phyloP scores from a whole-genome alignment of 805 yeast genomes.

The Yarrowia keelungensis region DNA sequence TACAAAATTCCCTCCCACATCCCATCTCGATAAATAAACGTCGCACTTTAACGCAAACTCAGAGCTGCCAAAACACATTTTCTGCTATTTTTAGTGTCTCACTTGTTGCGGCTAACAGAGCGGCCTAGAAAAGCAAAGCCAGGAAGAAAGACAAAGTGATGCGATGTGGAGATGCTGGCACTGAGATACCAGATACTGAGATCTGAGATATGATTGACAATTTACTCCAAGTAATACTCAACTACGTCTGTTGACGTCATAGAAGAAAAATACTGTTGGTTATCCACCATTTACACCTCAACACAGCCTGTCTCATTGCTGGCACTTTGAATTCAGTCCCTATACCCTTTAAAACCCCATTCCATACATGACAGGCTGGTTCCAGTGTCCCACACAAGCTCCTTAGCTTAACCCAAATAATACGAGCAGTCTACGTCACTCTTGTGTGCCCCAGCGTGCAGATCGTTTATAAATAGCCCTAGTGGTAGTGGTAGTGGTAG shows the following conservation, averaged over 20 bases:
- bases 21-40: not conserved
- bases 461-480: no score
- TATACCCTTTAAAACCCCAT: not conserved
- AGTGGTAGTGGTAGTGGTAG: no score
- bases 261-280: no score
- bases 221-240: no score
- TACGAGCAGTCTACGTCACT: constrained; percentile 3
- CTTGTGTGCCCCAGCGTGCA: not conserved
- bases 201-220: no score
- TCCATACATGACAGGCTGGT: constrained; percentile 24
- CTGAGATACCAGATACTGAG: no score
- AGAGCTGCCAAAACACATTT: not conserved
- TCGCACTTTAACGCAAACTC: not conserved
- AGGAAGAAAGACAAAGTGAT: not conserved
- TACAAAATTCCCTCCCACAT: not conserved
- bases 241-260: no score
- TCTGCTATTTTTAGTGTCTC: constrained; percentile 18
- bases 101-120: constrained; percentile 27
- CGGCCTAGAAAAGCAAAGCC: not conserved
- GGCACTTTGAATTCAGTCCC: not conserved
- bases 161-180: no score
- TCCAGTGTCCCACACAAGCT: not conserved
- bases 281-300: no score
- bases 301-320: no score
- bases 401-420: not conserved